phyloP scores from a whole-genome alignment of 305 asterid species.

The Fraxinus floribunda region DNA sequence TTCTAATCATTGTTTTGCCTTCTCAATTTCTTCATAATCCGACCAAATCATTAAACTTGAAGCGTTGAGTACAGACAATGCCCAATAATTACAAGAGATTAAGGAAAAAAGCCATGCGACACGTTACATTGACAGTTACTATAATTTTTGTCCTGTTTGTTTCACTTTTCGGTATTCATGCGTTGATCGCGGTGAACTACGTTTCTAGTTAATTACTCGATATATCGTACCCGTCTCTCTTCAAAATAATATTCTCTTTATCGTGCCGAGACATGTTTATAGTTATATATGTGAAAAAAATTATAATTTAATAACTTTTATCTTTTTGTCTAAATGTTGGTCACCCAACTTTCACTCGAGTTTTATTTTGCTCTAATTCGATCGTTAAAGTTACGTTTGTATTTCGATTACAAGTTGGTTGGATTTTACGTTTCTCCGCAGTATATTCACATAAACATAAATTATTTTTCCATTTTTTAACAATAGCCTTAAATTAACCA shows the following conservation, averaged over 20 bases:
- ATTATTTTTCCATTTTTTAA: background rate
- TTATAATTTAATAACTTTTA: no score
- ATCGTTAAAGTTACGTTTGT: background rate
- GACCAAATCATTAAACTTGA: slow-evolving; percentile 50
- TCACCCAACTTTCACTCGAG: background rate
- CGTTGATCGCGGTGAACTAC: background rate
- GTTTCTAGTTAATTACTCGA: background rate
- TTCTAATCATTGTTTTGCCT: background rate
- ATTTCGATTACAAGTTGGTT: background rate
- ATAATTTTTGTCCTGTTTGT: slow-evolving; percentile 1
- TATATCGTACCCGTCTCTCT: background rate
- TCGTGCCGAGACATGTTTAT: background rate
- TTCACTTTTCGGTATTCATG: background rate
- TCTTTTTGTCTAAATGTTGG: background rate
- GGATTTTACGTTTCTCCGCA: background rate
- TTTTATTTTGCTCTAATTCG: background rate
- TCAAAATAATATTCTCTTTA: no score
- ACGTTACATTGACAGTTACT: background rate
- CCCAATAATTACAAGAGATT: slow-evolving; percentile 22
- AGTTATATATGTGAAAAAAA: no score
- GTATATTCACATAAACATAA: background rate
- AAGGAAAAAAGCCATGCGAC: slow-evolving; percentile 21
- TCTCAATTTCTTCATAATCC: slow-evolving; percentile 26
- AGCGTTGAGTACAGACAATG: slow-evolving; percentile 41
- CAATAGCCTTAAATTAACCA: background rate